Evolutionary conservation across 345 rosid genomes (phyloP).

Genomic region (Bruguiera sexangula): DNA sequence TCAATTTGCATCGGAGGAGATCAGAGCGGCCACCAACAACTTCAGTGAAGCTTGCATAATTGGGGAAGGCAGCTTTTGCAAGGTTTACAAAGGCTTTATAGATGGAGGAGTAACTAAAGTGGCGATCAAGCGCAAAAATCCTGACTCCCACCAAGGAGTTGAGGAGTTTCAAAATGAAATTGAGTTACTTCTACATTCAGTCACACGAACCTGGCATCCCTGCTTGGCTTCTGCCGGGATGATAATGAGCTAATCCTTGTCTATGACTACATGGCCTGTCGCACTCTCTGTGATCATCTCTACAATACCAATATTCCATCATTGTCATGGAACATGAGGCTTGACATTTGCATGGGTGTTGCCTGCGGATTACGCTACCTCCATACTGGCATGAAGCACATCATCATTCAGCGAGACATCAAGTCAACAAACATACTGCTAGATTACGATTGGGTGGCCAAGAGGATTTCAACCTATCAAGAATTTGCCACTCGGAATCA

Average conservation of each 20-base stretch:
- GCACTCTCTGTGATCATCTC: constrained; percentile 12
- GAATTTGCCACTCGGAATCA: neutral
- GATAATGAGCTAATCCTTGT: constrained; percentile 4
- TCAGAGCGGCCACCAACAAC: constrained; percentile 6
- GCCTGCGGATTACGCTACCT: constrained; percentile 15
- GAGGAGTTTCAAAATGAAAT: constrained; percentile 8
- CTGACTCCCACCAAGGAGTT: constrained; percentile 2
- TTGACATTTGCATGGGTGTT: constrained; percentile 14
- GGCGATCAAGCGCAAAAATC: constrained; percentile 6
- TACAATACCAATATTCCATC: constrained; percentile 1
- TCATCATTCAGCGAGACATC: constrained; percentile 11
- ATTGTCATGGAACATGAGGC: constrained; percentile 13
- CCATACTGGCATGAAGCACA: constrained; percentile 1
- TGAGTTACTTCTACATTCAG: constrained; percentile 9
- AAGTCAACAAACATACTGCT: constrained; percentile 15
- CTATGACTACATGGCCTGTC: constrained; percentile 10
- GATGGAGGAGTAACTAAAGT: constrained; percentile 3
- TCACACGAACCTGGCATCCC: constrained; percentile 14
- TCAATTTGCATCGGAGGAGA: constrained; percentile 1
- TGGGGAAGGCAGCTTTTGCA: constrained; percentile 15
- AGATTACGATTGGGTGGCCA: constrained; percentile 6
- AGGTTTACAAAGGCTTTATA: constrained; percentile 10
- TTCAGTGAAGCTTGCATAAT: constrained; percentile 7
- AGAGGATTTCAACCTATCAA: constrained; percentile 5
- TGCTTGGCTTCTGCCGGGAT: constrained; percentile 11